Conservation (phyloP, 176 grass and related monocot genomes). For the Dactylis glomerata region DNA sequence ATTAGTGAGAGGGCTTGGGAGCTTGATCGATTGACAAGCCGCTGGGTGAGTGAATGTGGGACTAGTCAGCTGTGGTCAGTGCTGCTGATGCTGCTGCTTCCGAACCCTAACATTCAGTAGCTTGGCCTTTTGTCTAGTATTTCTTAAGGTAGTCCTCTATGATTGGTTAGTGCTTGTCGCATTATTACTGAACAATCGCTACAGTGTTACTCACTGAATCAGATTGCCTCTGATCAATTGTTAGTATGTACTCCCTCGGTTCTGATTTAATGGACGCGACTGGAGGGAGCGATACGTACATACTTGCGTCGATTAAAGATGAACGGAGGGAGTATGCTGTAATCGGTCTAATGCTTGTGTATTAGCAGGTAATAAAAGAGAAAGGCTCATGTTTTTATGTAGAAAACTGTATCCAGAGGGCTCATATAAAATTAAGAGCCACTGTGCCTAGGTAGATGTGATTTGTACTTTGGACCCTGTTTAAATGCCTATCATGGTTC, state of each 20-base stretch:
- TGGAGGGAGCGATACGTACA: too few species aligned
- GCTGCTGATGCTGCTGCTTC: neutral
- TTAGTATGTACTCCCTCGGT: too few species aligned
- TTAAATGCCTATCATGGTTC: neutral
- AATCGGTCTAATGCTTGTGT: neutral
- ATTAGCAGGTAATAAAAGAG: neutral
- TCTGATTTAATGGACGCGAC: too few species aligned
- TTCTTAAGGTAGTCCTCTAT: neutral
- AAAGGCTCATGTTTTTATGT: neutral
- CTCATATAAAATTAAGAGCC: neutral
- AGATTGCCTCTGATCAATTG: neutral
- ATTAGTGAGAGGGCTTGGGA: neutral
- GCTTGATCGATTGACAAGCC: neutral
- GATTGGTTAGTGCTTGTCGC: neutral
- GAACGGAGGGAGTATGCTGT: too few species aligned
- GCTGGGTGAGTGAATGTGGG: neutral
- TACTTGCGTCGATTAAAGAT: too few species aligned
- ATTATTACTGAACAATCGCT: neutral
- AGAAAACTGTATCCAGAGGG: neutral
- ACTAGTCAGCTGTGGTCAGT: neutral
- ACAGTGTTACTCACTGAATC: neutral
- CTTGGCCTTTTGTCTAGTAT: neutral
- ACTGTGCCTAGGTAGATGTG: neutral
- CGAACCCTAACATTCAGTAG: constrained; percentile 21
- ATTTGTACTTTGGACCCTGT: neutral